A percentile compares a stretch with the other conserved stretches of the same genome.
These are phyloP conservation scores for Orobanche coerulescens DNA, from an alignment of 257 asterid species.

Conservation along the genomic window DNA sequence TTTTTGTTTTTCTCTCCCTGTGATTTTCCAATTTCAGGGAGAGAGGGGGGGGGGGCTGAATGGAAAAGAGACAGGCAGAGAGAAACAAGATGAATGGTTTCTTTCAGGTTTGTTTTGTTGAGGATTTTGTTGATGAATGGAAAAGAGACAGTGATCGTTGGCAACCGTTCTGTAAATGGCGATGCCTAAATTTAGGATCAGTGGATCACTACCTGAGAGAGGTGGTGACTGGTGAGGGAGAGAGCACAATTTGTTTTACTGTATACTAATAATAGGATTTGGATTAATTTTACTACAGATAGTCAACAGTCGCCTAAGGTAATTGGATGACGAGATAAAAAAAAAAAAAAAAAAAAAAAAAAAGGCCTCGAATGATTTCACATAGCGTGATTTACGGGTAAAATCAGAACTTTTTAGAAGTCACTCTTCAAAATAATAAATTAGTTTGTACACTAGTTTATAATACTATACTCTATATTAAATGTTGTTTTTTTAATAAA, in stretches of 20 bases:
- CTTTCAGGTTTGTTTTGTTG: background rate
- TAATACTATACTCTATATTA: too few species aligned
- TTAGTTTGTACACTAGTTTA: too few species aligned
- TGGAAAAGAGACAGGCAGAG: background rate
- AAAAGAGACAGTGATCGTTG: background rate
- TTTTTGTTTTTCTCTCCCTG: constrained; percentile 16
- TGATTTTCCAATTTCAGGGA: constrained; percentile 6
- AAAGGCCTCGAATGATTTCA: too few species aligned
- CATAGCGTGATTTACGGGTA: too few species aligned
- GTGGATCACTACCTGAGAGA: too few species aligned
- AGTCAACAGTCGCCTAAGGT: background rate
- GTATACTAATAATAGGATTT: background rate
- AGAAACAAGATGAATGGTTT: background rate
- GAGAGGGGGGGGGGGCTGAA: background rate
- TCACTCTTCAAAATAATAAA: too few species aligned
- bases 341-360: too few species aligned
- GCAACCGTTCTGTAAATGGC: background rate
- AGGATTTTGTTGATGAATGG: background rate
- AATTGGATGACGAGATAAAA: too few species aligned
- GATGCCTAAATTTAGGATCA: background rate
- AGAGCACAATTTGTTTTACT: background rate
- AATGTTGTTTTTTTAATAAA: too few species aligned
- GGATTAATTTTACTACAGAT: background rate
- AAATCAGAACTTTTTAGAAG: too few species aligned
- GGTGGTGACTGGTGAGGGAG: background rate